These are phyloP conservation scores for Akanthomyces dipterigenus DNA, from an alignment of 2,329 filamentous ascomycete species.

Conservation along the genomic window DNA sequence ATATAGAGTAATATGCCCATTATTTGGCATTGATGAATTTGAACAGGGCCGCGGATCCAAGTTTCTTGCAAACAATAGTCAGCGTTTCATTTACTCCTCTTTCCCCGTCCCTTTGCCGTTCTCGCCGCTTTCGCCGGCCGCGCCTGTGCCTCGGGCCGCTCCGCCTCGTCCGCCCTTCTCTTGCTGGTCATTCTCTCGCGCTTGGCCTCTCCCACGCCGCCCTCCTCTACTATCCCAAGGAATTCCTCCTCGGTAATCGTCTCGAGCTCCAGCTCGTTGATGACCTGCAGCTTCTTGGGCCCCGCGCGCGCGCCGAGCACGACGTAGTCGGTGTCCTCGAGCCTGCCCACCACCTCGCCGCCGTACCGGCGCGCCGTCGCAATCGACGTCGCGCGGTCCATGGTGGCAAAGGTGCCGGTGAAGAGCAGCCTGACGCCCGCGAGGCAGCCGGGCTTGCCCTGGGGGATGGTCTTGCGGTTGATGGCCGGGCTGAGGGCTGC, in stretches of 20 bases:
- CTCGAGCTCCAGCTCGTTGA: conserved; percentile 11
- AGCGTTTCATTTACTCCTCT: neutral
- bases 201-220: conserved; percentile 7
- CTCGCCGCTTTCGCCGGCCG: neutral
- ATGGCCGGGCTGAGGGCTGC: neutral
- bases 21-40: neutral
- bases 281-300: conserved; percentile 9
- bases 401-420: conserved; percentile 9
- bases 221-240: conserved; percentile 4
- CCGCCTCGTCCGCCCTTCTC: conserved; percentile 6
- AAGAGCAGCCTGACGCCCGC: conserved; percentile 8
- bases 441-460: conserved; percentile 1
- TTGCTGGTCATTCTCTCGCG: conserved; percentile 8
- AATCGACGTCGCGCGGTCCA: conserved; percentile 11
- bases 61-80: too few relatives aligned
- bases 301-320: conserved; percentile 7
- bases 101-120: neutral
- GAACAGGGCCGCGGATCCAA: too few relatives aligned
- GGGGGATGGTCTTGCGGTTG: conserved; percentile 8
- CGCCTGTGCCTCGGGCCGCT: neutral
- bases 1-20: neutral
- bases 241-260: conserved; percentile 9
- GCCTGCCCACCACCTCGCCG: conserved; percentile 10
- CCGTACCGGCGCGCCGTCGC: conserved; percentile 8
- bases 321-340: conserved; percentile 12